Conservation (phyloP, 2,329 filamentous ascomycete genomes). For the Claviceps arundinis region DNA sequence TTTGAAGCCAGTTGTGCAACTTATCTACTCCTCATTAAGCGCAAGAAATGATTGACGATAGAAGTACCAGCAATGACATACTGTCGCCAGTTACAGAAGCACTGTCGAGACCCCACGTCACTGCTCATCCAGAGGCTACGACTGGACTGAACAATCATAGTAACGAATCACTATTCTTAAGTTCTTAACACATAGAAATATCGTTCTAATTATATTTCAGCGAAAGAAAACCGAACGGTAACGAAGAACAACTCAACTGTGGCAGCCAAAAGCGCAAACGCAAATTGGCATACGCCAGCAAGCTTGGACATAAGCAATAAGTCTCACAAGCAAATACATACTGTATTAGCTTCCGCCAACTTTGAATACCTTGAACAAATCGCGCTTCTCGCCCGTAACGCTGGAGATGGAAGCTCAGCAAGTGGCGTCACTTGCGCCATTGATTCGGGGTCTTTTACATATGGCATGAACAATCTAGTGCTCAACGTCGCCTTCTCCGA, state of each 20-base stretch:
- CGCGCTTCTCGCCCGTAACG: slow-evolving; percentile 3
- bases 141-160: too few relatives aligned
- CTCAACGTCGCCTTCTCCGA: slow-evolving; percentile 5
- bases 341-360: slow-evolving; percentile 1
- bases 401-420: not conserved
- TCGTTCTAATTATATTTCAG: not conserved
- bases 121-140: too few relatives aligned
- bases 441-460: slow-evolving; percentile 8
- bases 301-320: slow-evolving; percentile 1
- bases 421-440: slow-evolving; percentile 1
- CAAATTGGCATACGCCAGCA: slow-evolving; percentile 2
- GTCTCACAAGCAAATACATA: slow-evolving; percentile 3
- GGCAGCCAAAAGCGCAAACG: not conserved
- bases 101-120: too few relatives aligned
- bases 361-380: slow-evolving; percentile 2
- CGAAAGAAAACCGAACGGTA: not conserved
- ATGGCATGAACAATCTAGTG: slow-evolving; percentile 6
- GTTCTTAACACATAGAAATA: not conserved
- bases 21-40: too few relatives aligned
- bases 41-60: too few relatives aligned
- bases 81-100: too few relatives aligned
- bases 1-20: too few relatives aligned
- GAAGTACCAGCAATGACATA: too few relatives aligned
- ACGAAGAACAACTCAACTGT: not conserved
- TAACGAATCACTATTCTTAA: too few relatives aligned